phyloP scores from a whole-genome alignment of 768 basidiomycete species.

The Kwoniella heveanensis region DNA sequence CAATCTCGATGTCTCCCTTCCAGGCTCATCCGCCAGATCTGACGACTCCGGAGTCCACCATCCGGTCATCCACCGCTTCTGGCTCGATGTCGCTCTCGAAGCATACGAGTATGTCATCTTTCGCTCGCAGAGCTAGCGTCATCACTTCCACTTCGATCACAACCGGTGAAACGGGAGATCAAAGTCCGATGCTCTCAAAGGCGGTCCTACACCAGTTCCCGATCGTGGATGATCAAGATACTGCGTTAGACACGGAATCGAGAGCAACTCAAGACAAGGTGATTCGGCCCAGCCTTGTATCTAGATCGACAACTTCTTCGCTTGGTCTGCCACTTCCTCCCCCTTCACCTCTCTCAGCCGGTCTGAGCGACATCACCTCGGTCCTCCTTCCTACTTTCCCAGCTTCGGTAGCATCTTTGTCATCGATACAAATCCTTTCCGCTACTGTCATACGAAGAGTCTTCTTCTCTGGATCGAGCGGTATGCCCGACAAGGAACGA shows the following conservation, averaged over 20 bases:
- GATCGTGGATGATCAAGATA: constrained; percentile 3
- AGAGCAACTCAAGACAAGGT: neutral
- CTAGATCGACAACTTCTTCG: constrained; percentile 4
- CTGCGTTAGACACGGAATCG: neutral
- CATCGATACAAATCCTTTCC: constrained; percentile 28
- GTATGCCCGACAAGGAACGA: constrained; percentile 20
- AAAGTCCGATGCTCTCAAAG: constrained; percentile 3
- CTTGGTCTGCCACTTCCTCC: constrained; percentile 4
- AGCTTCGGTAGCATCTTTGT: constrained; percentile 12
- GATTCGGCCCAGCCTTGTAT: neutral
- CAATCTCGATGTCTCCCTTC: constrained; percentile 23
- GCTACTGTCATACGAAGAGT: constrained; percentile 26
- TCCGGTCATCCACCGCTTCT: constrained; percentile 16
- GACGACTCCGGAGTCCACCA: constrained; percentile 23
- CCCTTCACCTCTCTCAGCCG: constrained; percentile 6
- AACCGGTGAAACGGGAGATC: constrained; percentile 9
- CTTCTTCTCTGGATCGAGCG: neutral
- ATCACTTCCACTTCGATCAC: constrained; percentile 18
- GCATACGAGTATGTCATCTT: constrained; percentile 21
- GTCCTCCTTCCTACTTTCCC: constrained; percentile 33
- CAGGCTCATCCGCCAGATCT: constrained; percentile 22
- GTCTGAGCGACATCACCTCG: constrained; percentile 11
- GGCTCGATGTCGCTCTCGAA: constrained; percentile 4
- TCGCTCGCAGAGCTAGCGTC: constrained; percentile 12
- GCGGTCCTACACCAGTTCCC: constrained; percentile 14